Percentiles rank a stretch among this genome's conserved stretches.
Conservation (phyloP, 2,329 filamentous ascomycete genomes). For the Cytospora leucostoma region DNA sequence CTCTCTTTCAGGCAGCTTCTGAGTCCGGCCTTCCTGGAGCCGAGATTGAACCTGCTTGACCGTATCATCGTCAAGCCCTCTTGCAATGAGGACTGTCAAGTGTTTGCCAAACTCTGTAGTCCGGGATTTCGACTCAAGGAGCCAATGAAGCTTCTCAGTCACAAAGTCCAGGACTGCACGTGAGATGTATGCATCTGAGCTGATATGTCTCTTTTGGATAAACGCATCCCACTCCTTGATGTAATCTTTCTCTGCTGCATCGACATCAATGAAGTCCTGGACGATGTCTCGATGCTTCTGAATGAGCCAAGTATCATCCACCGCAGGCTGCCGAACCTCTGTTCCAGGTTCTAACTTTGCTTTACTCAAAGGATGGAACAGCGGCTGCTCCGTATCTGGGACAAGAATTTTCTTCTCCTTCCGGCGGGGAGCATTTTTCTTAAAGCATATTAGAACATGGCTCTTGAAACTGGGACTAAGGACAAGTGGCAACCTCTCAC, state of each 20-base stretch:
- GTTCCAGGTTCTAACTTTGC: slow-evolving; percentile 51
- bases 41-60: slow-evolving; percentile 45
- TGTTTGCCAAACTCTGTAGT: slow-evolving; percentile 59
- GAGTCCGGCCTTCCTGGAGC: slow-evolving; percentile 46
- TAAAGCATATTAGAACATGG: slow-evolving; percentile 1
- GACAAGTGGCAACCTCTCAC: slow-evolving; percentile 4
- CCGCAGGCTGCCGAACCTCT: slow-evolving; percentile 45
- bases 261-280: slow-evolving; percentile 58
- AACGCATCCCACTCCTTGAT: slow-evolving; percentile 61
- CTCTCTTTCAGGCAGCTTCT: slow-evolving; percentile 33
- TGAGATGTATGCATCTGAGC: slow-evolving; percentile 54
- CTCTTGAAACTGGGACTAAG: not conserved
- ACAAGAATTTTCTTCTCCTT: slow-evolving; percentile 44
- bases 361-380: slow-evolving; percentile 62
- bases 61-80: slow-evolving; percentile 48
- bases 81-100: slow-evolving; percentile 51
- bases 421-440: slow-evolving; percentile 24
- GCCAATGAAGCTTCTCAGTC: slow-evolving; percentile 52
- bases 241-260: slow-evolving; percentile 57
- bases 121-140: slow-evolving; percentile 50
- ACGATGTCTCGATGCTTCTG: slow-evolving; percentile 62
- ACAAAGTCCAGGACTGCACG: slow-evolving; percentile 55
- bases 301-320: slow-evolving; percentile 57
- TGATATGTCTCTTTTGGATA: slow-evolving; percentile 52
- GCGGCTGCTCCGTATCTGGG: slow-evolving; percentile 51